phyloP scores from a whole-genome alignment of 1,139 yeast species.

The Blastobotrys buckinghamii region DNA sequence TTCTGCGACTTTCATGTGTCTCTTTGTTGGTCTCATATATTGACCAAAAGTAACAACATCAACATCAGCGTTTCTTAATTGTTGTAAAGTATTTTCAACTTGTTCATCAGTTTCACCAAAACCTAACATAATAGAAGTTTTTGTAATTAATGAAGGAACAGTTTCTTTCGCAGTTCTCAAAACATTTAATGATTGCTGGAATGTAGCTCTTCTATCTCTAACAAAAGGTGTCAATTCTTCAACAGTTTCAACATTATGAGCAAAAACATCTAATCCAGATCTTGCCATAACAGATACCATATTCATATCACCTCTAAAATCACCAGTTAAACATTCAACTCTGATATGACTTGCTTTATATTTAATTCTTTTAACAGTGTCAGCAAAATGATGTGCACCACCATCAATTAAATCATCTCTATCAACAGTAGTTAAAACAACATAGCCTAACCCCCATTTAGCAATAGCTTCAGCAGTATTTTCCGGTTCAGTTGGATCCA shows the following conservation, averaged over 20 bases:
- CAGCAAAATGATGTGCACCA: constrained; percentile 85
- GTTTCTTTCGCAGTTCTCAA: constrained; percentile 73
- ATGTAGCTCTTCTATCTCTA: constrained; percentile 94
- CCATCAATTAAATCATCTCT: constrained; percentile 94
- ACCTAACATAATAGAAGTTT: constrained; percentile 94
- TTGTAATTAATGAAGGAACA: constrained; percentile 74
- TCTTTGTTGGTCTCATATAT: constrained; percentile 97
- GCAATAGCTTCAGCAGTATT: constrained; percentile 96
- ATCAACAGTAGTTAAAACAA: constrained; percentile 95
- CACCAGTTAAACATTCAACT: constrained; percentile 93
- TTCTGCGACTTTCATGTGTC: constrained; percentile 97
- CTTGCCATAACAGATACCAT: constrained; percentile 76
- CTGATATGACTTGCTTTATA: constrained; percentile 83
- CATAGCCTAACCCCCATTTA: constrained; percentile 98
- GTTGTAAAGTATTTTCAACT: constrained; percentile 63
- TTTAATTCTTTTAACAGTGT: constrained; percentile 80
- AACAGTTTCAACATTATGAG: constrained; percentile 95
- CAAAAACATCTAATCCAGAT: constrained; percentile 92
- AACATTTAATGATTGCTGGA: constrained; percentile 78
- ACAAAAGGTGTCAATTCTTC: constrained; percentile 92
- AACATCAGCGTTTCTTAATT: constrained; percentile 68
- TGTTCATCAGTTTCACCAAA: constrained; percentile 95
- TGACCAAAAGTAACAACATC: constrained; percentile 99
- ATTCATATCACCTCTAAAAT: constrained; percentile 82
- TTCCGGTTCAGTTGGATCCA: constrained; percentile 96